Conservation (phyloP, 805 yeast species). For the Peterozyma xylosa region DNA sequence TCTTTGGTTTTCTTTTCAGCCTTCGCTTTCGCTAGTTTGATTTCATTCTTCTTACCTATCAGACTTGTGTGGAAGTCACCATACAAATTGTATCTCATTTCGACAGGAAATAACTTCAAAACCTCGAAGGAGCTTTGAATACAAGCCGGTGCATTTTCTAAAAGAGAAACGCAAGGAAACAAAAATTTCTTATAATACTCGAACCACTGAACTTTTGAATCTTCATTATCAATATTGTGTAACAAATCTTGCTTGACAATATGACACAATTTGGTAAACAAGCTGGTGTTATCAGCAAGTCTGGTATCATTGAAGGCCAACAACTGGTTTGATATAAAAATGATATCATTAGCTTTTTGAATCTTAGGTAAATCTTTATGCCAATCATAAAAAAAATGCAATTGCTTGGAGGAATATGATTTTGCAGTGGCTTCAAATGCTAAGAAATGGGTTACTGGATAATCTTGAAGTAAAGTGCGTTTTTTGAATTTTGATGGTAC, state of each 20-base stretch:
- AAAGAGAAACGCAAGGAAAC: constrained; percentile 50
- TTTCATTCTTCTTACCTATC: constrained; percentile 45
- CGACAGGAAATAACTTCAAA: constrained; percentile 45
- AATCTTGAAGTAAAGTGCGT: background rate
- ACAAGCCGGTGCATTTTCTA: constrained; percentile 50
- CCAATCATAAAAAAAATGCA: constrained; percentile 48
- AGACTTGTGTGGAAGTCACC: constrained; percentile 61
- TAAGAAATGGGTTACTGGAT: constrained; percentile 2
- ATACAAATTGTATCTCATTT: constrained; percentile 66
- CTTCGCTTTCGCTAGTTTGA: constrained; percentile 52
- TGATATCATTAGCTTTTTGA: constrained; percentile 32
- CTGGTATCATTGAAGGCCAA: constrained; percentile 49
- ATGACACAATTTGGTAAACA: constrained; percentile 54
- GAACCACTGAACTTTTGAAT: constrained; percentile 36
- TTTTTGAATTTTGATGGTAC: constrained; percentile 7
- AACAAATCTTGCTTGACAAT: constrained; percentile 33
- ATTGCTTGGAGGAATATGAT: constrained; percentile 10
- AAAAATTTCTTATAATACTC: constrained; percentile 57
- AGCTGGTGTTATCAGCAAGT: constrained; percentile 36
- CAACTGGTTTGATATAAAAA: constrained; percentile 38
- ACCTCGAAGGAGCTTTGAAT: constrained; percentile 54
- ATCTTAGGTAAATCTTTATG: constrained; percentile 27
- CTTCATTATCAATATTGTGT: constrained; percentile 10
- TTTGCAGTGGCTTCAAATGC: constrained; percentile 2
- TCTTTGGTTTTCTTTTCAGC: constrained; percentile 78